Conservation (phyloP, 768 basidiomycete species). For the Hygrocybe punicea region DNA sequence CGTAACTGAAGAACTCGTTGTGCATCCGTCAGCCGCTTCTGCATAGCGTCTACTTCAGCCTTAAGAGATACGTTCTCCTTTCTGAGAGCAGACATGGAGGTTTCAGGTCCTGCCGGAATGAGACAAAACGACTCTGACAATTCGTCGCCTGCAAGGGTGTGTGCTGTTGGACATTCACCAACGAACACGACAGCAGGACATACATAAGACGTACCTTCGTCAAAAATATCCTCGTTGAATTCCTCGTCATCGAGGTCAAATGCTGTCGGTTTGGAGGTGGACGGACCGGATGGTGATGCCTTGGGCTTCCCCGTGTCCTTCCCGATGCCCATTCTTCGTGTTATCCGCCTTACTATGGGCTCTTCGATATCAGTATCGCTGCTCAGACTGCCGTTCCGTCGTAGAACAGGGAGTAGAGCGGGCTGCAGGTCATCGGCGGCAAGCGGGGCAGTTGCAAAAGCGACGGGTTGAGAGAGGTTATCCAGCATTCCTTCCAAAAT, state of each 20-base stretch:
- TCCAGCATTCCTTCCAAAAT: constrained; percentile 85
- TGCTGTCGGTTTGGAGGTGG: neutral
- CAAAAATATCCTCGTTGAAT: constrained; percentile 60
- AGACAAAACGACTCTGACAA: constrained; percentile 79
- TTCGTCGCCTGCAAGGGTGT: constrained; percentile 48
- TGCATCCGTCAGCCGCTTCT: constrained; percentile 55
- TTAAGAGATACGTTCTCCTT: constrained; percentile 68
- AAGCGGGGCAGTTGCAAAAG: constrained; percentile 79
- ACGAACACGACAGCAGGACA: neutral
- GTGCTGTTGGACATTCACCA: neutral
- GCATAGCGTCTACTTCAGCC: constrained; percentile 54
- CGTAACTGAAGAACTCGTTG: constrained; percentile 65
- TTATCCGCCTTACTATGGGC: constrained; percentile 55
- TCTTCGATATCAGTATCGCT: constrained; percentile 72
- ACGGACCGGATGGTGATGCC: neutral
- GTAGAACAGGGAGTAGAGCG: constrained; percentile 24
- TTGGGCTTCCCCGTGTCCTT: neutral
- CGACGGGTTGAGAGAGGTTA: constrained; percentile 79
- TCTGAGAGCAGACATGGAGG: constrained; percentile 47
- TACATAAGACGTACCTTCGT: constrained; percentile 52
- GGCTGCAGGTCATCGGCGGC: constrained; percentile 30
- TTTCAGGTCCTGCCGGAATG: constrained; percentile 60
- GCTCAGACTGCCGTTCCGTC: constrained; percentile 51
- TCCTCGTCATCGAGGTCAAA: constrained; percentile 38
- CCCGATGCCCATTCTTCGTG: constrained; percentile 46